A percentile compares a stretch with the other conserved stretches of the same genome.
These are phyloP conservation scores for Dillenia turbinata DNA, from an alignment of 164 flowering plant genomes.

Conservation along the genomic window DNA sequence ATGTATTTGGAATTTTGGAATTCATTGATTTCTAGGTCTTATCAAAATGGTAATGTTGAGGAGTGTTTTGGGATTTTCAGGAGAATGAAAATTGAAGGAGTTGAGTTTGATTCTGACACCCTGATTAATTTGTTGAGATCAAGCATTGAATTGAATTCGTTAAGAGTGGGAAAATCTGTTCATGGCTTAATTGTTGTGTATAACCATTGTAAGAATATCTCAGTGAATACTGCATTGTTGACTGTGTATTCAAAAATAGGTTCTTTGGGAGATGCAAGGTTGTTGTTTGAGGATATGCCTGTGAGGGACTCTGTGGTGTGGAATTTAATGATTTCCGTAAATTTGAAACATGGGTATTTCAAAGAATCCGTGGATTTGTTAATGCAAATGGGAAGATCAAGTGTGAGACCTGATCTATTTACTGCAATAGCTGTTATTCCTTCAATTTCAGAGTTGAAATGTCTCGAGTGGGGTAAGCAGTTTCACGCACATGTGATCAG, in stretches of 20 bases:
- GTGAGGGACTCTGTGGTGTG: constrained; percentile 47
- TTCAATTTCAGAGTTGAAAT: constrained; percentile 41
- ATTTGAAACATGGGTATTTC: constrained; percentile 33
- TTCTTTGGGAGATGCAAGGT: constrained; percentile 26
- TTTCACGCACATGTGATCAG: constrained; percentile 52
- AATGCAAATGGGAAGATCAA: constrained; percentile 32
- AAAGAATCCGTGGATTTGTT: constrained; percentile 33
- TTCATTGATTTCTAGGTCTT: constrained; percentile 22
- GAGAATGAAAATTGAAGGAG: constrained; percentile 32
- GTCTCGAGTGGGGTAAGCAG: constrained; percentile 33
- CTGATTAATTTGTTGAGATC: constrained; percentile 32
- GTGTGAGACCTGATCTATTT: constrained; percentile 41
- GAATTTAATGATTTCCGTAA: constrained; percentile 52
- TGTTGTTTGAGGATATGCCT: constrained; percentile 41
- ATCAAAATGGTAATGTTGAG: constrained; percentile 16
- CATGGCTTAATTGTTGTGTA: constrained; percentile 35
- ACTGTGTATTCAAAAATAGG: constrained; percentile 50
- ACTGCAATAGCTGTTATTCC: constrained; percentile 45
- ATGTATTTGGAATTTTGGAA: constrained; percentile 26
- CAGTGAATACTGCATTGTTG: constrained; percentile 47
- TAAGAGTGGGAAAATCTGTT: constrained; percentile 27
- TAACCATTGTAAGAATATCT: constrained; percentile 22
- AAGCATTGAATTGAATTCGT: constrained; percentile 30
- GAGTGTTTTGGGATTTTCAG: constrained; percentile 26
- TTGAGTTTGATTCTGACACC: constrained; percentile 24